phyloP scores from a whole-genome alignment of 2,329 filamentous ascomycete species.

The Chalaropsis ovoidea region DNA sequence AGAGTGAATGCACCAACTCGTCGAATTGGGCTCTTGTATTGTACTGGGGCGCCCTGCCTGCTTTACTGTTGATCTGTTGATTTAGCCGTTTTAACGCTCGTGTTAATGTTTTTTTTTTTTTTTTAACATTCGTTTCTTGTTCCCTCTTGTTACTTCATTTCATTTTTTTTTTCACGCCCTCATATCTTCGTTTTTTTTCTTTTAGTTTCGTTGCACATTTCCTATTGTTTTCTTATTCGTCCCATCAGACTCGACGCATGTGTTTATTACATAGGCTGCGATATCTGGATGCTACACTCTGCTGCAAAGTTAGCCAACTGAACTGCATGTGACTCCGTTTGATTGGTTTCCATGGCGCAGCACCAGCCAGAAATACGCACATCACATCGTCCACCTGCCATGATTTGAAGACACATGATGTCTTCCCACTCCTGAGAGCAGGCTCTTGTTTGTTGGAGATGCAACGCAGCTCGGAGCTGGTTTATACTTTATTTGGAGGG shows the following conservation, averaged over 20 bases:
- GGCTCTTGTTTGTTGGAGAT: neutral
- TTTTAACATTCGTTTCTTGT: neutral
- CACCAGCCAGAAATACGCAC: neutral
- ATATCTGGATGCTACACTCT: neutral
- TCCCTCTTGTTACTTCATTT: neutral
- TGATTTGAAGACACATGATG: neutral
- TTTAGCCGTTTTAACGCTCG: neutral
- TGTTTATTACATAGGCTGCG: neutral
- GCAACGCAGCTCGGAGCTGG: neutral
- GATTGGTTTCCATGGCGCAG: neutral
- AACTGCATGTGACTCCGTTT: neutral
- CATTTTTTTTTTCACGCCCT: constrained; percentile 6
- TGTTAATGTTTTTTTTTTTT: constrained; percentile 5
- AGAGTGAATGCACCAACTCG: neutral
- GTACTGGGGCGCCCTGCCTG: neutral
- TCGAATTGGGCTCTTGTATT: neutral
- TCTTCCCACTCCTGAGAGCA: neutral
- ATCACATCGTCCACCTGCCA: neutral
- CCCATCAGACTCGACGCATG: neutral
- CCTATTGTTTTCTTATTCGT: constrained; percentile 10
- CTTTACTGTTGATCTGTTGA: constrained; percentile 1
- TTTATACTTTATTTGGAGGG: constrained; percentile 16
- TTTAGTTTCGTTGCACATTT: constrained; percentile 1
- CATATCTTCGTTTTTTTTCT: neutral
- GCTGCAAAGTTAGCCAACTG: neutral